These are phyloP conservation scores for Ceratobasidium papillatum DNA, from an alignment of 1,284 basidiomycete species.

Conservation along the genomic window DNA sequence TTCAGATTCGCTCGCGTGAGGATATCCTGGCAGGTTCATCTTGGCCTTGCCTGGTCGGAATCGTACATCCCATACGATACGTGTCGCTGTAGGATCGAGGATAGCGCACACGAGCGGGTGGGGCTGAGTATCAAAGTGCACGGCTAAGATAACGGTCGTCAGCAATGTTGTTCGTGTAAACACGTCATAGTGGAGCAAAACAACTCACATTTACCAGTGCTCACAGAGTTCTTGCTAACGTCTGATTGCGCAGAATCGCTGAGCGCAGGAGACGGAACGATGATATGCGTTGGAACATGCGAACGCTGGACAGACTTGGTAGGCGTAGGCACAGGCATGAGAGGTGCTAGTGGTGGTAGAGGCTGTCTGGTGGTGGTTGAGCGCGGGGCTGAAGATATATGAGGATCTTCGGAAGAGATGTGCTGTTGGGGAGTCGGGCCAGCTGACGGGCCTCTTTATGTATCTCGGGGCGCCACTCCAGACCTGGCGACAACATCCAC, in stretches of 20 bases:
- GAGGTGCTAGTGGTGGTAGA: neutral
- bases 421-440: neutral
- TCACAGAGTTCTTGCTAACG: conserved; percentile 23
- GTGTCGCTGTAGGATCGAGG: conserved; percentile 14
- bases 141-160: conserved; percentile 8
- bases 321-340: conserved; percentile 27
- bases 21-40: conserved; percentile 24
- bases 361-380: neutral
- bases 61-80: conserved; percentile 34
- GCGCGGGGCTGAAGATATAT: neutral
- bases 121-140: conserved; percentile 28
- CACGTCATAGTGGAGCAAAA: neutral
- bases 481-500: neutral
- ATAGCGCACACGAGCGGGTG: conserved; percentile 22
- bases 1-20: conserved; percentile 34
- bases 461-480: conserved; percentile 19
- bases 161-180: neutral
- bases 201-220: conserved; percentile 31
- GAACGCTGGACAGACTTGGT: neutral
- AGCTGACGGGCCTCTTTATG: neutral
- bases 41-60: conserved; percentile 35
- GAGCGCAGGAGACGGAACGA: neutral
- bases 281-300: conserved; percentile 7
- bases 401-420: conserved; percentile 26
- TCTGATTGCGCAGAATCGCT: conserved; percentile 25